These are phyloP conservation scores for Sarocladium oryzae DNA, from an alignment of 2,329 filamentous ascomycete genomes.

Conservation along the genomic window DNA sequence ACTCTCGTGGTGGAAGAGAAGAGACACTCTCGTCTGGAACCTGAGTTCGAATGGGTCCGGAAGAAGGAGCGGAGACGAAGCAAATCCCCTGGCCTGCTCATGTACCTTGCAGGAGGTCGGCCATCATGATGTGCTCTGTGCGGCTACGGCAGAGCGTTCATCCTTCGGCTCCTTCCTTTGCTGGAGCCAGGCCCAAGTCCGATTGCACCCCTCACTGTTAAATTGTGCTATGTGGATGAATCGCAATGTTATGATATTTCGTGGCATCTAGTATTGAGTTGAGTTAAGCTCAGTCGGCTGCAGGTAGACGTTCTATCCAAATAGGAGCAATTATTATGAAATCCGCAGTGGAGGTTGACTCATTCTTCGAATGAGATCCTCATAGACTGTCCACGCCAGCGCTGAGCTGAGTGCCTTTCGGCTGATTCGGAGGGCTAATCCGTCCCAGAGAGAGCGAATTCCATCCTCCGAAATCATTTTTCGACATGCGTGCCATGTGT, in stretches of 20 bases:
- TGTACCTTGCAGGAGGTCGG: conserved; percentile 49
- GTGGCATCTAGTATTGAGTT: conserved; percentile 8
- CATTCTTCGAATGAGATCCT: conserved; percentile 67
- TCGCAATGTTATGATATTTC: conserved; percentile 7
- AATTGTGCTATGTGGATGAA: not conserved
- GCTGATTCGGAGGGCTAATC: conserved; percentile 77
- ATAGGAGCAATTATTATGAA: not conserved
- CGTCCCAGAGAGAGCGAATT: conserved; percentile 72
- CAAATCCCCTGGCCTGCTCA: conserved; percentile 49
- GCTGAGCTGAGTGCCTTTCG: conserved; percentile 90
- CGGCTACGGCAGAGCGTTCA: too few relatives aligned
- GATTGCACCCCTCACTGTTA: too few relatives aligned
- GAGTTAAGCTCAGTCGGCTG: conserved; percentile 11
- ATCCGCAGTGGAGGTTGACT: not conserved
- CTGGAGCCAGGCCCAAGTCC: too few relatives aligned
- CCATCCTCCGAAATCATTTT: conserved; percentile 82
- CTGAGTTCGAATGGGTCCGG: conserved; percentile 50
- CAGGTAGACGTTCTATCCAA: conserved; percentile 7
- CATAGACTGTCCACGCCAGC: conserved; percentile 96
- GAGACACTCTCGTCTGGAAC: conserved; percentile 21
- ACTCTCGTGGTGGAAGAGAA: conserved; percentile 42
- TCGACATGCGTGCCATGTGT: conserved; percentile 69
- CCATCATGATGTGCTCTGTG: conserved; percentile 26
- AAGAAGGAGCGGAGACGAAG: conserved; percentile 52
- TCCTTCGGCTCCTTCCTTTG: too few relatives aligned